Evolutionary conservation across 2,329 filamentous ascomycete species (phyloP).

Genomic region (Phoma herbarum): DNA sequence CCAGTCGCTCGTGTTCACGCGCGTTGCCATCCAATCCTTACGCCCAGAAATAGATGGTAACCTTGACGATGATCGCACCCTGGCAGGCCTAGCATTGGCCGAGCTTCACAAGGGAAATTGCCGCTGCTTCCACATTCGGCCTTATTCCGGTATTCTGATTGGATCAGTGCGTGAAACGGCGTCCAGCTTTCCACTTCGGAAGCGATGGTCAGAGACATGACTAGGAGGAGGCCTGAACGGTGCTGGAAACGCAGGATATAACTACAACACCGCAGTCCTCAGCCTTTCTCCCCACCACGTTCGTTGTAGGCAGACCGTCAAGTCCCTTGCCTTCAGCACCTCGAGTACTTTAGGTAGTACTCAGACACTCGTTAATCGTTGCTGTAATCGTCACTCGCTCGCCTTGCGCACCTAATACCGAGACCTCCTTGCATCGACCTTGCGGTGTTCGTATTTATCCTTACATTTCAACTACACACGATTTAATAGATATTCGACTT

Average conservation of each 20-base stretch:
- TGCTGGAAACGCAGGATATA: conserved; percentile 22
- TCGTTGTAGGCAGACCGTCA: conserved; percentile 38
- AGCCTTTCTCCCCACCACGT: conserved; percentile 25
- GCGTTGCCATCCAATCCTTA: conserved; percentile 27
- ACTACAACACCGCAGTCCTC: conserved; percentile 35
- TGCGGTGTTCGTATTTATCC: conserved; percentile 18
- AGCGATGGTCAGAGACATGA: conserved; percentile 27
- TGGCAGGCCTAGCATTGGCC: conserved; percentile 34
- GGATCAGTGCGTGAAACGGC: conserved; percentile 16
- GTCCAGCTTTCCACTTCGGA: conserved; percentile 24
- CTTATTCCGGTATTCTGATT: conserved; percentile 14
- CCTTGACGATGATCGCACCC: conserved; percentile 35
- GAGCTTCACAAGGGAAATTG: conserved; percentile 35
- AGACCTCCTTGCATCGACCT: conserved; percentile 17
- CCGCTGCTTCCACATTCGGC: conserved; percentile 34
- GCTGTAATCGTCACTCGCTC: conserved; percentile 21
- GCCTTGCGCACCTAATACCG: conserved; percentile 23
- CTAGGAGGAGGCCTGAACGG: conserved; percentile 17
- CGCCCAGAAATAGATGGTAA: conserved; percentile 39
- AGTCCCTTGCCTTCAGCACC: conserved; percentile 38
- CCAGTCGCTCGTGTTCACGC: conserved; percentile 16
- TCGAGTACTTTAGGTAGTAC: conserved; percentile 25
- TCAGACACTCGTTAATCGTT: conserved; percentile 27
- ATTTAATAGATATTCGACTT: conserved; percentile 8
- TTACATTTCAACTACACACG: conserved; percentile 15